A percentile compares a stretch with the other conserved stretches of the same genome.
phyloP scores from a whole-genome alignment of 2,329 filamentous ascomycete genomes.

The Penicillium sp. region DNA sequence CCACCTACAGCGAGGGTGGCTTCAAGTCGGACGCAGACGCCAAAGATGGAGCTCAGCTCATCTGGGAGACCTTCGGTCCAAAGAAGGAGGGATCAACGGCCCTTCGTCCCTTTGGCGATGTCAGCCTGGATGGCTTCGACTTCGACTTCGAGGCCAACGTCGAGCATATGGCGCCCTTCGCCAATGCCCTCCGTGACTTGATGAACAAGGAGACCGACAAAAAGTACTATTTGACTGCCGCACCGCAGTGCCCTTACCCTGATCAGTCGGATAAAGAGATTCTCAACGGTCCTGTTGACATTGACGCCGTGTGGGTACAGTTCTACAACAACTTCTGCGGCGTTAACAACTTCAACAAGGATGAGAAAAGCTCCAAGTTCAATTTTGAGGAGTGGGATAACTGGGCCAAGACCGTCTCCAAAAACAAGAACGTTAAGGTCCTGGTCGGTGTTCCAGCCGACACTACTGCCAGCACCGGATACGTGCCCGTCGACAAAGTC shows the following conservation, averaged over 20 bases:
- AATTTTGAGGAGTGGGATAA: conserved; percentile 61
- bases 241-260: conserved; percentile 64
- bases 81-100: conserved; percentile 35
- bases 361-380: conserved; percentile 50
- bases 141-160: conserved; percentile 64
- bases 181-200: conserved; percentile 50
- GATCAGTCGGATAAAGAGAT: conserved; percentile 56
- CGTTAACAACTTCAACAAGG: conserved; percentile 47
- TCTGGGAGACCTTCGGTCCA: conserved; percentile 70
- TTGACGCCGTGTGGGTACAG: conserved; percentile 60
- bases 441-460: conserved; percentile 58
- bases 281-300: conserved; percentile 50
- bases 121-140: conserved; percentile 68
- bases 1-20: conserved; percentile 64
- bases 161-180: conserved; percentile 59
- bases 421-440: conserved; percentile 58
- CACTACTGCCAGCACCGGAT: conserved; percentile 53
- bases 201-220: conserved; percentile 52
- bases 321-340: conserved; percentile 68
- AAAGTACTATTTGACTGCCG: conserved; percentile 57
- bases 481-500: conserved; percentile 47
- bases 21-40: conserved; percentile 54
- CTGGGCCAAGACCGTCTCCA: conserved; percentile 56
- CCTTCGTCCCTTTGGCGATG: conserved; percentile 61
- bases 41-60: conserved; percentile 52